A percentile compares a stretch with the other conserved stretches of the same genome.
These are phyloP conservation scores for Fusarium ramigenum DNA, from an alignment of 2,329 filamentous ascomycete species.

Conservation along the genomic window DNA sequence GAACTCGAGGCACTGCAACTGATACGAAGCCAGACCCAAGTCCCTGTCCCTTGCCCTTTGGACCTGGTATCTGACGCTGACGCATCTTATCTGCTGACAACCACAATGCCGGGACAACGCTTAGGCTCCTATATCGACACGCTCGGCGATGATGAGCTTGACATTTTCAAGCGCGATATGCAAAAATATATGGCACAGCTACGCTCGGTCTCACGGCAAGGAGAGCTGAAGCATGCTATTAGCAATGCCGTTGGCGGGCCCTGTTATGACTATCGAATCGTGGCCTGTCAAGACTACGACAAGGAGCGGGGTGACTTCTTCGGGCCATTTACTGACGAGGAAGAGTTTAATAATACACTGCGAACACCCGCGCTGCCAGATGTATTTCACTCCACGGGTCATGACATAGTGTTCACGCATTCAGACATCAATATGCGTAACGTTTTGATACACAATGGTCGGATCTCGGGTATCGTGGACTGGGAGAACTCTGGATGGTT, in stretches of 20 bases:
- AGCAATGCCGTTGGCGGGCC: background rate
- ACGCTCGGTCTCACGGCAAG: background rate
- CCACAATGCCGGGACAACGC: background rate
- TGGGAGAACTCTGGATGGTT: conserved; percentile 42
- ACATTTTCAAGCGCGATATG: background rate
- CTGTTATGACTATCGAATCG: background rate
- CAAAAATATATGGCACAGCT: background rate
- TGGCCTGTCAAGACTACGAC: background rate
- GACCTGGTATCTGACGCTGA: background rate
- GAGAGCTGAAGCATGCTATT: background rate
- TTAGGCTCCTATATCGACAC: background rate
- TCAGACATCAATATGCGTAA: conserved; percentile 45
- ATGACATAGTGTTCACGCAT: conserved; percentile 55
- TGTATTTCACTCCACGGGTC: background rate
- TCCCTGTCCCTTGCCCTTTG: background rate
- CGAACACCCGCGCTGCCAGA: background rate
- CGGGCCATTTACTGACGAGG: conserved; percentile 11
- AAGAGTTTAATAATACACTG: conserved; percentile 20
- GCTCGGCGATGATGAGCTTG: background rate
- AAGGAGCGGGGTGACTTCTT: background rate
- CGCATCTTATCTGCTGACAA: background rate
- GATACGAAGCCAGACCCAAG: background rate
- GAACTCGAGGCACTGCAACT: background rate
- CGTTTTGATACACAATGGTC: conserved; percentile 40
- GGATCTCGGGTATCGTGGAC: conserved; percentile 42